Evolutionary conservation across 176 grass and related monocot species (phyloP).

Genomic region (Triticum urartu): DNA sequence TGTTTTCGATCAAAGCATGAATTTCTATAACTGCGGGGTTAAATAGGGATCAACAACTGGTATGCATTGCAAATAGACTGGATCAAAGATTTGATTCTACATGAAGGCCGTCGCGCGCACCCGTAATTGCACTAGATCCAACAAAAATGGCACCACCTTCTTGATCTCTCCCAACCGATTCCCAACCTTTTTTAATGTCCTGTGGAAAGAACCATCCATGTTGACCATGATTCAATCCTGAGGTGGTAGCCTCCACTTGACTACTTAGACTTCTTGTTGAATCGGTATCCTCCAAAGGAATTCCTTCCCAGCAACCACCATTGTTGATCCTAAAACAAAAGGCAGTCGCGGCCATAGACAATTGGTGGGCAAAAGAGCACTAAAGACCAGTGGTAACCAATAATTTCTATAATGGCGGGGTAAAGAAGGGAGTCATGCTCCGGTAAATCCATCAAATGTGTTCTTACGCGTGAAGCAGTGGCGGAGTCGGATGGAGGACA

Average conservation of each 20-base stretch:
- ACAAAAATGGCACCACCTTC: neutral
- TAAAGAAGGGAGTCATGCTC: neutral
- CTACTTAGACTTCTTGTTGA: neutral
- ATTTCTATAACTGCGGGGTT: too few species aligned
- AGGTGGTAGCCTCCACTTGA: neutral
- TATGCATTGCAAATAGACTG: too few species aligned
- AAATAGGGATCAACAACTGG: too few species aligned
- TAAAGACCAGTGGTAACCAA: neutral
- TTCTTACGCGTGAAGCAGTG: too few species aligned
- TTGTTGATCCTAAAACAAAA: neutral
- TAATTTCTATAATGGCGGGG: neutral
- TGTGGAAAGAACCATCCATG: neutral
- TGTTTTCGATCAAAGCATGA: too few species aligned
- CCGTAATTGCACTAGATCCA: neutral
- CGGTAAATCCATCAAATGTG: neutral
- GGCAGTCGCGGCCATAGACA: neutral
- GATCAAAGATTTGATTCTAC: too few species aligned
- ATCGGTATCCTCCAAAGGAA: neutral
- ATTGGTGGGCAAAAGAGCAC: too few species aligned
- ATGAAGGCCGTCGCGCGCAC: too few species aligned
- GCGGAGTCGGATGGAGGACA: too few species aligned
- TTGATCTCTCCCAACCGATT: too few species aligned
- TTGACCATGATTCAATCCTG: neutral
- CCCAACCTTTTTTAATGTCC: too few species aligned
- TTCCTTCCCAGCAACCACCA: neutral